Conservation (phyloP, 352 stramenopile genomes). For the Pythium dissimile region DNA sequence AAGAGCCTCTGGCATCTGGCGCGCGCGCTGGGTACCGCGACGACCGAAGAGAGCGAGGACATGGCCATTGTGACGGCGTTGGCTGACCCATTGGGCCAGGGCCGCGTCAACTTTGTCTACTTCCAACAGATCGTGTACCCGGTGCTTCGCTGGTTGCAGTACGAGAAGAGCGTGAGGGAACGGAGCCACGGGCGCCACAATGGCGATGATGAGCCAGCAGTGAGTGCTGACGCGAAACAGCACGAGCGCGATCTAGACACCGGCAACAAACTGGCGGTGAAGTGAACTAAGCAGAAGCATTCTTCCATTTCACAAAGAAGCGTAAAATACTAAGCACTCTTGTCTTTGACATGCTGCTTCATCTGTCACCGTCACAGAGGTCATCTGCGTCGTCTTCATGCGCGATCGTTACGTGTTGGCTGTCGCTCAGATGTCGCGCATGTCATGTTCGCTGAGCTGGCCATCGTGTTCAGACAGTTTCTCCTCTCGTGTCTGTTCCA, state of each 20-base stretch:
- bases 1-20: conserved; percentile 25
- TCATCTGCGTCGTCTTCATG: background rate
- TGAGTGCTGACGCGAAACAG: conserved; percentile 8
- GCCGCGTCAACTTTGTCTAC: conserved; percentile 55
- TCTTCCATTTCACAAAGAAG: conserved; percentile 1
- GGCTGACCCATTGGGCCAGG: conserved; percentile 40
- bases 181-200: background rate
- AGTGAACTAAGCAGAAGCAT: conserved; percentile 2
- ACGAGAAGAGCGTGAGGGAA: conserved; percentile 18
- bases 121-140: conserved; percentile 57
- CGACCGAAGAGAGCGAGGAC: conserved; percentile 24
- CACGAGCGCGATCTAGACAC: background rate
- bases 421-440: too few relatives aligned
- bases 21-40: conserved; percentile 4
- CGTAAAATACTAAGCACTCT: too few relatives aligned
- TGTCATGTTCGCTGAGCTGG: too few relatives aligned
- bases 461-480: too few relatives aligned
- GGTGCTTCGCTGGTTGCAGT: conserved; percentile 31
- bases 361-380: background rate
- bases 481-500: too few relatives aligned
- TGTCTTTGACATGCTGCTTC: too few relatives aligned
- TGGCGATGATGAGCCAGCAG: background rate
- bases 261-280: background rate
- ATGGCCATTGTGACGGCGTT: conserved; percentile 33
- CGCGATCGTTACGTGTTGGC: too few relatives aligned